Evolutionary conservation across 495 filamentous ascomycete genomes (phyloP).

Genomic region (Monascus purpureus): DNA sequence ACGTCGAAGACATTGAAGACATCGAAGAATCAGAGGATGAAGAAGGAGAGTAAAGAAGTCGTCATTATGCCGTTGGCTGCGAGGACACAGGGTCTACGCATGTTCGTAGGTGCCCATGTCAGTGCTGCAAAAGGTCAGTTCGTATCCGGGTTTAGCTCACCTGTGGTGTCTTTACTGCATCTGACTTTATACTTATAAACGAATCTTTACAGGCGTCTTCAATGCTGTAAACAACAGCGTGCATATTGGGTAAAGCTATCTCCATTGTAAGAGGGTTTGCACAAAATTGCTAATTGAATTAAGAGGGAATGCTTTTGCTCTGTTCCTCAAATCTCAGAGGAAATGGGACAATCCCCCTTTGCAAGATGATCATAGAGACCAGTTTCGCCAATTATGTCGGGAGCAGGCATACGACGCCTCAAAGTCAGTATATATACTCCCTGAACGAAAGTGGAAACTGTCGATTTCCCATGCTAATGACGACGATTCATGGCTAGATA

Average conservation of each 20-base stretch:
- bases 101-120: slow-evolving; percentile 88
- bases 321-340: slow-evolving; percentile 90
- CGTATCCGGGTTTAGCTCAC: no score
- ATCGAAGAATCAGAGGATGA: slow-evolving; percentile 9
- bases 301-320: slow-evolving; percentile 78
- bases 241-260: slow-evolving; percentile 46
- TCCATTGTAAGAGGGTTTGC: no score
- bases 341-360: slow-evolving; percentile 87
- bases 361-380: slow-evolving; percentile 45
- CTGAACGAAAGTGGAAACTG: not conserved
- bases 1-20: not conserved
- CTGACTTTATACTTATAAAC: no score
- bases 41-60: slow-evolving; percentile 28
- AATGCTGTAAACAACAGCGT: slow-evolving; percentile 70
- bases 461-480: not conserved
- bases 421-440: slow-evolving; percentile 23
- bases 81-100: slow-evolving; percentile 54
- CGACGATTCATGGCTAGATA: slow-evolving; percentile 37
- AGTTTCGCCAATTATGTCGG: slow-evolving; percentile 51
- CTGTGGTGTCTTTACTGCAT: no score
- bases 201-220: slow-evolving; percentile 50
- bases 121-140: slow-evolving; percentile 67
- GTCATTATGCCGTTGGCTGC: slow-evolving; percentile 51
- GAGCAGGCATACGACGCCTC: slow-evolving; percentile 59
- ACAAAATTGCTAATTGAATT: no score